These are phyloP conservation scores for Noccaea bulbosa DNA, from an alignment of 345 rosid genomes.

Conservation along the genomic window DNA sequence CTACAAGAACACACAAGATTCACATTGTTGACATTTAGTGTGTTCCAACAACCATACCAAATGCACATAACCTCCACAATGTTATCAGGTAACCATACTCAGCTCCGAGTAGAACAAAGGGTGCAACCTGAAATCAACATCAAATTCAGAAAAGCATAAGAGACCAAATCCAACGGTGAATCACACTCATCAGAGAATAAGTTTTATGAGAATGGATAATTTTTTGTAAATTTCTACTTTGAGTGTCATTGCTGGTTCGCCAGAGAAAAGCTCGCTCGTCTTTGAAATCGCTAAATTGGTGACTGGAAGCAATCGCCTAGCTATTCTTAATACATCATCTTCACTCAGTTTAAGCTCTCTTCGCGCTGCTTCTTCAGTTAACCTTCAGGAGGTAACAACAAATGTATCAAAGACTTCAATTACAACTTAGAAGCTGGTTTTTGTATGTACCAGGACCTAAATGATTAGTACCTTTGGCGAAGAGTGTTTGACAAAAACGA, in stretches of 20 bases:
- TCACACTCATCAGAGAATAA: constrained; percentile 1
- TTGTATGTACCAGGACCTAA: background rate
- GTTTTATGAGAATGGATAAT: background rate
- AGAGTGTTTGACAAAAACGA: constrained; percentile 85
- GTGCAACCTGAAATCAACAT: constrained; percentile 64
- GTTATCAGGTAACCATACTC: constrained; percentile 85
- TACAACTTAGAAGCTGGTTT: background rate
- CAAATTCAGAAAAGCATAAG: constrained; percentile 7
- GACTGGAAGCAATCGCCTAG: constrained; percentile 72
- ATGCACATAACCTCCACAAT: constrained; percentile 70
- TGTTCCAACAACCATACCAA: constrained; percentile 55
- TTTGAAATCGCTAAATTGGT: constrained; percentile 73
- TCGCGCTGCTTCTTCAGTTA: constrained; percentile 42
- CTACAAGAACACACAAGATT: background rate
- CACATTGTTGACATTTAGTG: constrained; percentile 1
- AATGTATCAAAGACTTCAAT: constrained; percentile 28
- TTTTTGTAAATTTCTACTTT: constrained; percentile 51
- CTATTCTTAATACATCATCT: constrained; percentile 65
- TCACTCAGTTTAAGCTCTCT: constrained; percentile 63
- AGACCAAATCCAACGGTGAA: background rate
- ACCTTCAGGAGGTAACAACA: constrained; percentile 45
- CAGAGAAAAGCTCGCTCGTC: constrained; percentile 79
- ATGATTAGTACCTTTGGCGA: constrained; percentile 55
- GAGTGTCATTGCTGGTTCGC: constrained; percentile 93
- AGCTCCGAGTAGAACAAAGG: constrained; percentile 83